Evolutionary conservation across 495 filamentous ascomycete species (phyloP), one percentile per base, ranked within the genome.

Genomic region (Podospora appendiculata): DNA sequence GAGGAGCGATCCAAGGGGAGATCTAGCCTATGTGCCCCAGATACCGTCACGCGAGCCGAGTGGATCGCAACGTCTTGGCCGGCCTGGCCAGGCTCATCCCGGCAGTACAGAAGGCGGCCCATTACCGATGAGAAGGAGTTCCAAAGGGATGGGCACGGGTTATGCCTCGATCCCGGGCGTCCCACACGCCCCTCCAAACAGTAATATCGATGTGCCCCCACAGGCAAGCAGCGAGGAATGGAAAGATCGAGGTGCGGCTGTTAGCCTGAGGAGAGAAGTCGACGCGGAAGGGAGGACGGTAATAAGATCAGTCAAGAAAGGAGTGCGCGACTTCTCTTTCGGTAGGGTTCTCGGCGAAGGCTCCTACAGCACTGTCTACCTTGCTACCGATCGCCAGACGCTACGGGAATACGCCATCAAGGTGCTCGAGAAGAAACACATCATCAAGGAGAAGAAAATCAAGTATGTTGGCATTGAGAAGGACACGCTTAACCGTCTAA

Each of bases 401-500:
- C 71, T 94, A 43, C 93, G 94, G 55, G 94, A 99, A 67, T 97
- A 96, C 63, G 94, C 94, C 32, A 92, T 99, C 70, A 99, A 99
- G 65, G 92, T 99, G 25, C 77, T 99, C 40, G 93, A 97, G 70
- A 99, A 99, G 72, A 84, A 90, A 57, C 94, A 99, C 69, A 99
- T 99, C 60, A 97, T 99, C 76, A 97, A 96, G 73, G 94, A 99
- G 71, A 96, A 92, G 69, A 99, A 99, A 76, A 94, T 99, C 57
- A 99, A 99, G 75, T 99, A 99, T 66, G 94, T 99, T 64, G 96
- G 96, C 68, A 97, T 99, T 57, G 94, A 99, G 71, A 96, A 95
- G 72, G 90, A 99, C 69, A 96, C 94, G 9, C 77, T 99, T 35
- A 99, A 99, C 63, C 84, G 91, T 53, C 73, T 99, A 48, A 96